phyloP scores from a whole-genome alignment of 345 rosid genomes.

The Bretschneidera sinensis region DNA sequence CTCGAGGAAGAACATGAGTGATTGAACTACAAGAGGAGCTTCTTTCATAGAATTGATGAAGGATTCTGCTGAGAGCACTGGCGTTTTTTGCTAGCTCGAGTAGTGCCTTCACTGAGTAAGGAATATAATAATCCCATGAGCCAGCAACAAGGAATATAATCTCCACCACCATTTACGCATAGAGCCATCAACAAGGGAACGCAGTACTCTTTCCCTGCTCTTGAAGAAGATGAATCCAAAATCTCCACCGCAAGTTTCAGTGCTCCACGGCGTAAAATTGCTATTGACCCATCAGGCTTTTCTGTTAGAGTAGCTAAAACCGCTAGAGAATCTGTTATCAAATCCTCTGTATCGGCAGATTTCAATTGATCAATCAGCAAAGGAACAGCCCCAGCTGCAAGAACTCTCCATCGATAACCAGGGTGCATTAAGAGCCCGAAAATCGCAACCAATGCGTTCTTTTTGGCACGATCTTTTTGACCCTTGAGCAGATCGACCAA shows the following conservation, averaged over 20 bases:
- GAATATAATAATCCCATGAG: conserved; percentile 68
- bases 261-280: conserved; percentile 44
- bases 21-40: conserved; percentile 29
- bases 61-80: conserved; percentile 54
- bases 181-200: conserved; percentile 60
- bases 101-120: conserved; percentile 54
- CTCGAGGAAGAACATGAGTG: conserved; percentile 39
- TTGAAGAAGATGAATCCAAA: conserved; percentile 38
- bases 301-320: conserved; percentile 64
- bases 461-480: conserved; percentile 41
- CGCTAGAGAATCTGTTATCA: conserved; percentile 57
- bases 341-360: conserved; percentile 42
- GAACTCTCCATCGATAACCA: conserved; percentile 50
- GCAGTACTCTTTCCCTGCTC: conserved; percentile 56
- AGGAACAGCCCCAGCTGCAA: conserved; percentile 52
- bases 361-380: conserved; percentile 44
- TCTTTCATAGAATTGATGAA: conserved; percentile 62
- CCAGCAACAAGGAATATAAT: too few relatives aligned
- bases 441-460: conserved; percentile 69
- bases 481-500: conserved; percentile 47
- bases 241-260: conserved; percentile 35
- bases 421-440: conserved; percentile 51
- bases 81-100: conserved; percentile 73
- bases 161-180: conserved; percentile 58
- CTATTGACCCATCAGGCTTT: conserved; percentile 51